These are phyloP conservation scores for Rutstroemia sp. DNA, from an alignment of 2,329 filamentous ascomycete genomes.

Conservation along the genomic window DNA sequence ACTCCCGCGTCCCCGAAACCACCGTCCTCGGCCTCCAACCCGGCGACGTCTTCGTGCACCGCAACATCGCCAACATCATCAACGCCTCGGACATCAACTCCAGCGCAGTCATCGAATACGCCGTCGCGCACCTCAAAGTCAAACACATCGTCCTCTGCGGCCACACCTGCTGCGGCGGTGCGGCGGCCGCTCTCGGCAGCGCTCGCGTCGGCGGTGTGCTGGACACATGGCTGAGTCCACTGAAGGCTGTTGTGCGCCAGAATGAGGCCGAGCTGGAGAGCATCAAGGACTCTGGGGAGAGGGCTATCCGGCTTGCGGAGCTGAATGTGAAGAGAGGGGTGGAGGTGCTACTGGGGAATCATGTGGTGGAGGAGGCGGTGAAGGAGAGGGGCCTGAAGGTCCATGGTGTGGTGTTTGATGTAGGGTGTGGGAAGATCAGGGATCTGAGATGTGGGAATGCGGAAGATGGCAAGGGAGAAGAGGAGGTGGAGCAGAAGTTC, in stretches of 20 bases:
- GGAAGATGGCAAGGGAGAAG: slow-evolving; percentile 8
- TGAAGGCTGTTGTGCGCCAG: slow-evolving; percentile 37
- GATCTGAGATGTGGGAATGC: slow-evolving; percentile 40
- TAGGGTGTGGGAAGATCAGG: slow-evolving; percentile 40
- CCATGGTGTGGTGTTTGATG: slow-evolving; percentile 72
- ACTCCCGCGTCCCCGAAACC: slow-evolving; percentile 78
- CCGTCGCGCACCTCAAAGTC: slow-evolving; percentile 64
- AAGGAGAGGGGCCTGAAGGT: slow-evolving; percentile 62
- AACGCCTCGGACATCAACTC: slow-evolving; percentile 68
- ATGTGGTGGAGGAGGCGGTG: slow-evolving; percentile 62
- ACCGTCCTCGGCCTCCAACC: slow-evolving; percentile 71
- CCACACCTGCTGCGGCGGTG: slow-evolving; percentile 62
- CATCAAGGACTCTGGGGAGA: slow-evolving; percentile 46
- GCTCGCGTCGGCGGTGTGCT: slow-evolving; percentile 44
- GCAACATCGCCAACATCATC: slow-evolving; percentile 84
- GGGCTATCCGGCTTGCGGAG: slow-evolving; percentile 59
- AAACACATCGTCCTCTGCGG: slow-evolving; percentile 65
- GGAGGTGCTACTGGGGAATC: slow-evolving; percentile 59
- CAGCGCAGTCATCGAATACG: slow-evolving; percentile 70
- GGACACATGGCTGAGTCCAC: slow-evolving; percentile 47
- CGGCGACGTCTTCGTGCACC: slow-evolving; percentile 82
- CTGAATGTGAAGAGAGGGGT: slow-evolving; percentile 68
- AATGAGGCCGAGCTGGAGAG: slow-evolving; percentile 49
- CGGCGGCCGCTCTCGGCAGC: slow-evolving; percentile 48
- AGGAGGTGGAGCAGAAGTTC: slow-evolving; percentile 31